Evolutionary conservation across 2,329 filamentous ascomycete species (phyloP), one percentile per base, ranked within the genome.

Genomic region (Sporothrix brunneoviolacea): DNA sequence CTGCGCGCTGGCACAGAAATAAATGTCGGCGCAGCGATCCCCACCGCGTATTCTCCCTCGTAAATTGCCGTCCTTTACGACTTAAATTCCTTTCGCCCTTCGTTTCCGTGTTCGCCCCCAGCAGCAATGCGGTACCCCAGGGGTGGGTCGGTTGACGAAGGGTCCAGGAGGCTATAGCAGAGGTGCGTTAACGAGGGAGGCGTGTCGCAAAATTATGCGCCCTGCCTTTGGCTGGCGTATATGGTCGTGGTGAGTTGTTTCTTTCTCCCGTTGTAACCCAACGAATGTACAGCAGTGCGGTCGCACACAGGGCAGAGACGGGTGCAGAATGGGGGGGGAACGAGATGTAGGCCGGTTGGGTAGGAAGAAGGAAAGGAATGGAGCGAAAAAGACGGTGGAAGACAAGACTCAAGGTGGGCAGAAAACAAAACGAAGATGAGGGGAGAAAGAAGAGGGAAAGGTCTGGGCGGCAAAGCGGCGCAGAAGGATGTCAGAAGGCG

Each of bases 1-100:
- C 42, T 24, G 42, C 42, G 24, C 18, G 28, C 42, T 36, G 18
- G 40, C 32, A 36, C 32, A 49, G 43, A 30, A 36, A 46, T 30
- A 47, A 37, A 44, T 12, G 28, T 15, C 9, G 15, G 18, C n/a
- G 18, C 24, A 39, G 44, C 13, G 37, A 30, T 48, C 46, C 22
- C 46, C 37, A 48, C 46, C 28, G 21, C 21, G 36, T 27, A 28
- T 48, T 39, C 16, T 32, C 18, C 28, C 22, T 27, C 32, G 27
- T 39, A 48, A 41, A 48, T 48, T 41, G 46, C 45, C 45, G 22
- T 37, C 16, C 46, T n/a, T 24, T 45, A 36, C 42, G 42, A 27
- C 18, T 22, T 33, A 19, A 18, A 36, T 32, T 18, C 28, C 16
- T 39, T 47, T 39, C 36, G 22, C 16, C 24, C 21, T 28, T 15